A percentile compares a stretch with the other conserved stretches of the same genome.
Evolutionary conservation across 169 alveolate species (phyloP).

Genomic region (Plasmodium reichenowi): DNA sequence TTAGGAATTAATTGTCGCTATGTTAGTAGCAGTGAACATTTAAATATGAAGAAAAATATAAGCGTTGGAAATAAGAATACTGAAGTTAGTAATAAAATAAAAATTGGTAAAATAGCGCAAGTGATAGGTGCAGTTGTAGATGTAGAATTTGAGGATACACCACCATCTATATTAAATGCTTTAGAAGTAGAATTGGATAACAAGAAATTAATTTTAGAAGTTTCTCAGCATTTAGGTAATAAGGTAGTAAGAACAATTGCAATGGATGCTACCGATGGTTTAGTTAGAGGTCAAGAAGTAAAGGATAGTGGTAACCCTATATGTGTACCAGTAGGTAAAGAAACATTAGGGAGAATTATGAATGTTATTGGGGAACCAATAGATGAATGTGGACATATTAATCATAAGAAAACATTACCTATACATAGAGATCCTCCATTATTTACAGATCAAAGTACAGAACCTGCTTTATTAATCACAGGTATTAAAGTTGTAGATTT

Average conservation of each 20-base stretch:
- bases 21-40: slow-evolving; percentile 24
- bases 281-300: slow-evolving; percentile 96
- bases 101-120: slow-evolving; percentile 91
- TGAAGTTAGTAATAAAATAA: neutral
- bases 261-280: slow-evolving; percentile 98
- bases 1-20: slow-evolving; percentile 13
- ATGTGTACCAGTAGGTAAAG: slow-evolving; percentile 92
- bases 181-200: slow-evolving; percentile 93
- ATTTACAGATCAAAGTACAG: slow-evolving; percentile 94
- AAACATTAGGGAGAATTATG: slow-evolving; percentile 96
- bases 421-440: slow-evolving; percentile 98
- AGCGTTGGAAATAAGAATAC: neutral
- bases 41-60: slow-evolving; percentile 24
- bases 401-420: slow-evolving; percentile 88
- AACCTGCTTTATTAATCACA: slow-evolving; percentile 93
- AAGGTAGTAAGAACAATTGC: slow-evolving; percentile 95
- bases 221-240: slow-evolving; percentile 97
- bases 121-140: slow-evolving; percentile 99
- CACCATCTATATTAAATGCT: slow-evolving; percentile 96
- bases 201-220: slow-evolving; percentile 94
- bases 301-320: slow-evolving; percentile 96
- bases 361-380: slow-evolving; percentile 98
- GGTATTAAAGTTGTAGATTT: slow-evolving; percentile 97
- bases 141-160: slow-evolving; percentile 95
- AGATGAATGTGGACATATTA: slow-evolving; percentile 97